Evolutionary conservation across 2,329 filamentous ascomycete genomes (phyloP).

Genomic region (Diaporthe amygdali): DNA sequence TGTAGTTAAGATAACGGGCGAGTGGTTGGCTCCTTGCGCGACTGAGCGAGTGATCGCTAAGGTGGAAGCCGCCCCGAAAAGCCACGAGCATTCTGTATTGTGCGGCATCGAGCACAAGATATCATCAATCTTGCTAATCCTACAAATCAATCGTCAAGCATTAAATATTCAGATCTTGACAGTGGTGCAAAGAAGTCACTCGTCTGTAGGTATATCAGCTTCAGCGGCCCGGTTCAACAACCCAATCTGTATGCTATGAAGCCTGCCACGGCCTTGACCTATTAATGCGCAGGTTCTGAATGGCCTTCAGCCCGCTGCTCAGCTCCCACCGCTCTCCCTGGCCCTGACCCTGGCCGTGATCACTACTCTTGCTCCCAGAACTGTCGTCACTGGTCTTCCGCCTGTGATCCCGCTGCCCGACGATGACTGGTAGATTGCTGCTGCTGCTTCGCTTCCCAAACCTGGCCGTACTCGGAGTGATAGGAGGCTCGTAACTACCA

Average conservation of each 20-base stretch:
- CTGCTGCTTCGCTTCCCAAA: background rate
- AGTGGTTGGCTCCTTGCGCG: background rate
- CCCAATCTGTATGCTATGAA: too few relatives aligned
- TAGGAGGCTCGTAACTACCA: background rate
- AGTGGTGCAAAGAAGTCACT: background rate
- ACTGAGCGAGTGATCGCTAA: background rate
- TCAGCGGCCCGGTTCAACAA: background rate
- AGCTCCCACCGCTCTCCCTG: slow-evolving; percentile 10
- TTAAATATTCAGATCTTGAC: background rate
- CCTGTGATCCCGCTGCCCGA: background rate
- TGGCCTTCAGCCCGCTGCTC: background rate
- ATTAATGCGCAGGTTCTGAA: slow-evolving; percentile 14
- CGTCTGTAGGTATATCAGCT: background rate
- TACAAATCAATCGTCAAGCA: background rate
- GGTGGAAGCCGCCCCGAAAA: background rate
- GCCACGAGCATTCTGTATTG: background rate
- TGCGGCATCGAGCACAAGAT: background rate
- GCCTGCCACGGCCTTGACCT: background rate
- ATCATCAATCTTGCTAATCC: background rate
- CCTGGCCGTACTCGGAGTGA: background rate
- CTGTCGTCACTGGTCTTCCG: slow-evolving; percentile 6
- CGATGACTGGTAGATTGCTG: background rate
- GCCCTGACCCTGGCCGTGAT: background rate
- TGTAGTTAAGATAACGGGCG: background rate
- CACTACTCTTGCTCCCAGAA: background rate